Percentiles rank a stretch among this genome's conserved stretches.
These are phyloP conservation scores for Arthrobotrys sinensis DNA, from an alignment of 2,329 filamentous ascomycete genomes.

Conservation along the genomic window DNA sequence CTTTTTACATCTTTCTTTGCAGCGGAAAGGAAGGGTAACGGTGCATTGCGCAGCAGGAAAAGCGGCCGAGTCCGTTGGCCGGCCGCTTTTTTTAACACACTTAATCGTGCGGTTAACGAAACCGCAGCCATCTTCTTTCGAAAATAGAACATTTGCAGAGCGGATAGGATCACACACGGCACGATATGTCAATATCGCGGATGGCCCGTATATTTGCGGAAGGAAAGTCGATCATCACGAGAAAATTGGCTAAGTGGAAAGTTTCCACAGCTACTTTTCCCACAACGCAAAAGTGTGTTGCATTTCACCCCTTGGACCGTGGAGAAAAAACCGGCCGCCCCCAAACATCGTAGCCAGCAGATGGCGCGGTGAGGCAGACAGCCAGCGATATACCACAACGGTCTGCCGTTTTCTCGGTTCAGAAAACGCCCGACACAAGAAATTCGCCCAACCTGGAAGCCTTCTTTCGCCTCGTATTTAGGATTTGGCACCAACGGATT, in stretches of 20 bases:
- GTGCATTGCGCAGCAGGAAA: constrained; percentile 42
- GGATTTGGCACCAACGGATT: constrained; percentile 23
- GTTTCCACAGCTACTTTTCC: background rate
- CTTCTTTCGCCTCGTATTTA: constrained; percentile 49
- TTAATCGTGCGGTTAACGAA: constrained; percentile 52
- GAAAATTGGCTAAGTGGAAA: constrained; percentile 10
- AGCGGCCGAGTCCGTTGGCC: constrained; percentile 47
- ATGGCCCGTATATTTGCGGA: constrained; percentile 41
- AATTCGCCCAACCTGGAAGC: constrained; percentile 36
- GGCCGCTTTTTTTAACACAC: constrained; percentile 29
- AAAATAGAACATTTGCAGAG: constrained; percentile 30
- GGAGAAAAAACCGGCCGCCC: constrained; percentile 23
- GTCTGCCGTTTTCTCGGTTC: constrained; percentile 44
- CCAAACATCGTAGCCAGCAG: constrained; percentile 1
- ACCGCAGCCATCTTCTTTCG: constrained; percentile 26
- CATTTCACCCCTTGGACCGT: constrained; percentile 41
- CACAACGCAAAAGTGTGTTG: constrained; percentile 58
- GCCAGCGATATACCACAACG: constrained; percentile 12
- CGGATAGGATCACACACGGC: constrained; percentile 32
- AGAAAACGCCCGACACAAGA: constrained; percentile 27
- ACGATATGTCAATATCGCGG: constrained; percentile 45
- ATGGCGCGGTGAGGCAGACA: constrained; percentile 31
- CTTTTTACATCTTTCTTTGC: constrained; percentile 23
- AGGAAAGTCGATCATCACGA: constrained; percentile 26
- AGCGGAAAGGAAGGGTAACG: constrained; percentile 37